Evolutionary conservation across 78 protist genomes (phyloP).

Genomic region (Goniomonas avonlea): DNA sequence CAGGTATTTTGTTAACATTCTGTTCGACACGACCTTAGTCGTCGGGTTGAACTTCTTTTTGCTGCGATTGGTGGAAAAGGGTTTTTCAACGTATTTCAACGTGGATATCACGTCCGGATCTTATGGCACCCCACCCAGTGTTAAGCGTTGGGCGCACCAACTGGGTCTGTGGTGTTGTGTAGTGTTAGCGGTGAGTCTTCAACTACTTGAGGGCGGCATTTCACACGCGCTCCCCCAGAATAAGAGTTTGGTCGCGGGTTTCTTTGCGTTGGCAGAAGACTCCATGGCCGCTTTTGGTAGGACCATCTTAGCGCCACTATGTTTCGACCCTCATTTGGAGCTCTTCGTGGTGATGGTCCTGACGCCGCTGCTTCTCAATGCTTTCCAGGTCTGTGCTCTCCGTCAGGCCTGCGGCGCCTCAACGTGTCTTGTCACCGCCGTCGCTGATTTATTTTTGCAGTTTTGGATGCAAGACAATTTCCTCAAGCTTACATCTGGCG

Average conservation of each 20-base stretch:
- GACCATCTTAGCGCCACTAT: neutral
- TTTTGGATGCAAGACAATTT: too few species aligned
- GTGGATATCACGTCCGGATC: neutral
- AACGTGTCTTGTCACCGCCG: too few species aligned
- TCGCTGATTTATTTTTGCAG: too few species aligned
- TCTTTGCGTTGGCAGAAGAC: too few species aligned
- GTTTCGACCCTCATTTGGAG: conserved; percentile 15
- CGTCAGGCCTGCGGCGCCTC: too few species aligned
- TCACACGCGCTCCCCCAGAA: too few species aligned
- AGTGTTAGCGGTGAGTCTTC: neutral
- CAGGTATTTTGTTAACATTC: neutral
- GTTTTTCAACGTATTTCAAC: neutral
- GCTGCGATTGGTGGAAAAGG: neutral
- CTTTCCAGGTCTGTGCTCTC: neutral
- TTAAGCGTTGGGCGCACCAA: neutral
- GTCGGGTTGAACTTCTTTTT: neutral
- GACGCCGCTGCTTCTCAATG: conserved; percentile 4
- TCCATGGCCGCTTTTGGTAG: conserved; percentile 3
- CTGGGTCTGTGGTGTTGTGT: neutral
- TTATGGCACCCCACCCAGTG: conserved; percentile 10
- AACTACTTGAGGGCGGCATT: too few species aligned
- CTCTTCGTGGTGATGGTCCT: conserved; percentile 12
- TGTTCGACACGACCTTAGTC: conserved; percentile 3
- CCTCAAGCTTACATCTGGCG: too few species aligned
- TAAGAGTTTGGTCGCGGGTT: too few species aligned